Conservation (phyloP, 805 yeast genomes). For the Saccharomycopsis lassenensis region DNA sequence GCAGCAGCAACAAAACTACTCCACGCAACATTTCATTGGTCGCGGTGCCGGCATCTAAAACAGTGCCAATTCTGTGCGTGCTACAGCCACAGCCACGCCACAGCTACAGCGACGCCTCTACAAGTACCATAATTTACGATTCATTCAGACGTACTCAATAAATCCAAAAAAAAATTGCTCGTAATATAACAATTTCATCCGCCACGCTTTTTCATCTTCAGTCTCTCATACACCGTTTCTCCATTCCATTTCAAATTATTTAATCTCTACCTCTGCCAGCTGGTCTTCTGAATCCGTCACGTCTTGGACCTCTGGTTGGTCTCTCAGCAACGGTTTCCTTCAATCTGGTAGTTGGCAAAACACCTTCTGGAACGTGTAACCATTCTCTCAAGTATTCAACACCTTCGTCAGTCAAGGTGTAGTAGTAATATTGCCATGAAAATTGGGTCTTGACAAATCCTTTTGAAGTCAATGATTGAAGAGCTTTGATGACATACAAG, state of each 20-base stretch:
- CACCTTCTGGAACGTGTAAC: slow-evolving; percentile 97
- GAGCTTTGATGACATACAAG: slow-evolving; percentile 96
- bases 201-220: too few relatives aligned
- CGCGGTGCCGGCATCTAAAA: too few relatives aligned
- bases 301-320: slow-evolving; percentile 50
- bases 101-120: too few relatives aligned
- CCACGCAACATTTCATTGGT: too few relatives aligned
- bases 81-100: too few relatives aligned
- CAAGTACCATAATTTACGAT: too few relatives aligned
- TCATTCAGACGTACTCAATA: too few relatives aligned
- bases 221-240: too few relatives aligned
- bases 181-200: too few relatives aligned
- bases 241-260: slow-evolving; percentile 19
- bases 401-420: slow-evolving; percentile 99
- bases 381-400: slow-evolving; percentile 95
- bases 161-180: too few relatives aligned
- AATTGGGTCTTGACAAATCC: slow-evolving; percentile 99
- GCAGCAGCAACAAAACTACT: too few relatives aligned
- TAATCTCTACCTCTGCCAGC: slow-evolving; percentile 34
- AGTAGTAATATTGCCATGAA: slow-evolving; percentile 99
- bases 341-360: slow-evolving; percentile 97
- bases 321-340: slow-evolving; percentile 83
- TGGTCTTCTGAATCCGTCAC: slow-evolving; percentile 44
- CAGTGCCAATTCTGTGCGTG: too few relatives aligned
- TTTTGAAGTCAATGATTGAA: slow-evolving; percentile 97